phyloP scores from a whole-genome alignment of 2,329 filamentous ascomycete species.

The Fusarium tuaranense region DNA sequence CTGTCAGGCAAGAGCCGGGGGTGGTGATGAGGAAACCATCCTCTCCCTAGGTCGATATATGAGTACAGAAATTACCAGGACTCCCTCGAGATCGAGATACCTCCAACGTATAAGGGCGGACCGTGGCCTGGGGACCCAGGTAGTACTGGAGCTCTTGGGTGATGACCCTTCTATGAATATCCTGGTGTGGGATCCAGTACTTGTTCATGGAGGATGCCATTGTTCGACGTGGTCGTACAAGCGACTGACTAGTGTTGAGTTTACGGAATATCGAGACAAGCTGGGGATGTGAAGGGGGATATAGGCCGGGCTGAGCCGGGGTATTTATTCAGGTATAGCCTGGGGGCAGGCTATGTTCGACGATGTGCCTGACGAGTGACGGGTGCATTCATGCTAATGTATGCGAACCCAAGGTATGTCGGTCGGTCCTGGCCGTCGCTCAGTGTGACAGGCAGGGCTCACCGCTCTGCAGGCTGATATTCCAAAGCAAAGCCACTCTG shows the following conservation, averaged over 20 bases:
- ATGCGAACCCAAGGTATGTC: constrained; percentile 41
- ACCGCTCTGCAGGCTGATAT: constrained; percentile 41
- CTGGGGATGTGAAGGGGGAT: constrained; percentile 20
- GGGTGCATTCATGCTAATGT: constrained; percentile 41
- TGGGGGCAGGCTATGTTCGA: constrained; percentile 31
- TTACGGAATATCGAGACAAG: constrained; percentile 23
- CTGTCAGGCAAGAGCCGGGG: constrained; percentile 67
- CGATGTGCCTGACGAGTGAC: constrained; percentile 37
- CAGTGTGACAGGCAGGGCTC: constrained; percentile 41
- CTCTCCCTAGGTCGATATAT: constrained; percentile 60
- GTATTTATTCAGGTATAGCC: constrained; percentile 43
- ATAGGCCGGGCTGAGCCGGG: constrained; percentile 31
- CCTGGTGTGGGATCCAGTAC: constrained; percentile 71
- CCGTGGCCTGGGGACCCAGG: constrained; percentile 68
- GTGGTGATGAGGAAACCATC: constrained; percentile 71
- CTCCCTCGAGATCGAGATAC: constrained; percentile 52
- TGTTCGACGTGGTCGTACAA: constrained; percentile 25
- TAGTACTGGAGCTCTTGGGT: constrained; percentile 69
- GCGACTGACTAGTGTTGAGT: constrained; percentile 21
- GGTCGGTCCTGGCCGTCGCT: constrained; percentile 32
- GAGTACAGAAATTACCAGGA: constrained; percentile 31
- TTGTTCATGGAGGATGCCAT: constrained; percentile 60
- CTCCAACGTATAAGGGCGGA: constrained; percentile 67
- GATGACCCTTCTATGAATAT: constrained; percentile 72
- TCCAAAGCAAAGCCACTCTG: constrained; percentile 36